phyloP scores from a whole-genome alignment of 192 early-diverging fungal genomes.

The Coemansia sp. region DNA sequence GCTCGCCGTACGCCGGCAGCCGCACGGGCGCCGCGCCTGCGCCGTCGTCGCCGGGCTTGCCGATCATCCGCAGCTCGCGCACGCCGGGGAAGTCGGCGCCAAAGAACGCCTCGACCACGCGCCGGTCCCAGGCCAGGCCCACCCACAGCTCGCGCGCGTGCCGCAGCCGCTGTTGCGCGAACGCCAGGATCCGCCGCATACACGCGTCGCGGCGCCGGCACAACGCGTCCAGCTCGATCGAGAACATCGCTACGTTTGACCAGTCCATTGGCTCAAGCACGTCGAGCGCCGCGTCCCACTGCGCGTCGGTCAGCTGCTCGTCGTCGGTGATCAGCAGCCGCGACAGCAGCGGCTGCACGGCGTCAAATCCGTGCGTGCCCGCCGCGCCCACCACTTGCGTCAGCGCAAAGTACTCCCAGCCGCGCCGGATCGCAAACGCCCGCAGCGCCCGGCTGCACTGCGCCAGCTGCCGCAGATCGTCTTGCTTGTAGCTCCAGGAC shows the following conservation, averaged over 20 bases:
- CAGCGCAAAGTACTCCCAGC: constrained; percentile 32
- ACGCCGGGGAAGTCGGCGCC: neutral
- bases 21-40: neutral
- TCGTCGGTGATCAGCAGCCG: constrained; percentile 24
- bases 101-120: neutral
- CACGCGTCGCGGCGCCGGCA: neutral
- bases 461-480: constrained; percentile 2
- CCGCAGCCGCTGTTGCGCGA: constrained; percentile 1
- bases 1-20: neutral
- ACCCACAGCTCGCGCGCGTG: constrained; percentile 19
- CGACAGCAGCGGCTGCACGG: constrained; percentile 9
- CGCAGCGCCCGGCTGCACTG: constrained; percentile 12
- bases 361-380: neutral
- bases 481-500: constrained; percentile 20
- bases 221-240: constrained; percentile 15
- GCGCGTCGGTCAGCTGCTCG: constrained; percentile 3
- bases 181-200: neutral
- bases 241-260: constrained; percentile 22
- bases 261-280: constrained; percentile 4
- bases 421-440: neutral
- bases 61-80: constrained; percentile 17
- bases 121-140: constrained; percentile 1
- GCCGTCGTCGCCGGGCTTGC: constrained; percentile 1
- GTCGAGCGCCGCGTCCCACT: constrained; percentile 10
- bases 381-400: constrained; percentile 3